These are phyloP conservation scores for Westerdykella sp. DNA, from an alignment of 2,329 filamentous ascomycete species.

Conservation along the genomic window DNA sequence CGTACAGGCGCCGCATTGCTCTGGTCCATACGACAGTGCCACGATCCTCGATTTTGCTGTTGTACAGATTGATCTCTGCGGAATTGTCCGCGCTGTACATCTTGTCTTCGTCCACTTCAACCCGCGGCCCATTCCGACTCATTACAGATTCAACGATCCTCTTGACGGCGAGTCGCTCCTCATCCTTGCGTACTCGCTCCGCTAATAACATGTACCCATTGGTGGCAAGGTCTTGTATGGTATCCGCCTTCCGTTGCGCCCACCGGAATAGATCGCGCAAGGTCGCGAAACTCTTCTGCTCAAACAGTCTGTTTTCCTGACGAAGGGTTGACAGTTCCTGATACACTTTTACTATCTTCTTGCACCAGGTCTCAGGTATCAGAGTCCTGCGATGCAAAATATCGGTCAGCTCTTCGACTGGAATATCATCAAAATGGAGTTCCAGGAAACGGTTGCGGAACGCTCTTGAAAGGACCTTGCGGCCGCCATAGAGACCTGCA, in stretches of 20 bases:
- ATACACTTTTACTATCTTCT: conserved; percentile 87
- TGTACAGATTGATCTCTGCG: conserved; percentile 34
- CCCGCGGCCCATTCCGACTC: conserved; percentile 52
- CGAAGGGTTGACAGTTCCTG: conserved; percentile 83
- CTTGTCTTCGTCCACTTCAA: conserved; percentile 65
- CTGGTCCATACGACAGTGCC: conserved; percentile 77
- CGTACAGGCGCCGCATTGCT: conserved; percentile 86
- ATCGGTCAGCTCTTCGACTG: conserved; percentile 83
- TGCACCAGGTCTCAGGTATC: conserved; percentile 86
- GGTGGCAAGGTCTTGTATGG: conserved; percentile 77
- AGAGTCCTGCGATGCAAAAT: conserved; percentile 85
- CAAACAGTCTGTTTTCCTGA: conserved; percentile 86
- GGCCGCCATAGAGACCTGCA: conserved; percentile 86
- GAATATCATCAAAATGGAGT: conserved; percentile 96
- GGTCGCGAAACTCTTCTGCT: conserved; percentile 96
- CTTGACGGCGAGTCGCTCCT: conserved; percentile 80
- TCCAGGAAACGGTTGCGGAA: conserved; percentile 97
- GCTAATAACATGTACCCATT: conserved; percentile 96
- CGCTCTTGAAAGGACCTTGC: conserved; percentile 86
- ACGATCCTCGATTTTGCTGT: conserved; percentile 12
- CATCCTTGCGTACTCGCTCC: conserved; percentile 85
- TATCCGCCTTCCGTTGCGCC: conserved; percentile 80
- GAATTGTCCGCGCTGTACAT: conserved; percentile 56
- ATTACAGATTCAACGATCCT: conserved; percentile 84
- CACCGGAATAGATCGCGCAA: conserved; percentile 92